These are phyloP conservation scores for Mycena amicta DNA, from an alignment of 768 basidiomycete species.

Conservation along the genomic window DNA sequence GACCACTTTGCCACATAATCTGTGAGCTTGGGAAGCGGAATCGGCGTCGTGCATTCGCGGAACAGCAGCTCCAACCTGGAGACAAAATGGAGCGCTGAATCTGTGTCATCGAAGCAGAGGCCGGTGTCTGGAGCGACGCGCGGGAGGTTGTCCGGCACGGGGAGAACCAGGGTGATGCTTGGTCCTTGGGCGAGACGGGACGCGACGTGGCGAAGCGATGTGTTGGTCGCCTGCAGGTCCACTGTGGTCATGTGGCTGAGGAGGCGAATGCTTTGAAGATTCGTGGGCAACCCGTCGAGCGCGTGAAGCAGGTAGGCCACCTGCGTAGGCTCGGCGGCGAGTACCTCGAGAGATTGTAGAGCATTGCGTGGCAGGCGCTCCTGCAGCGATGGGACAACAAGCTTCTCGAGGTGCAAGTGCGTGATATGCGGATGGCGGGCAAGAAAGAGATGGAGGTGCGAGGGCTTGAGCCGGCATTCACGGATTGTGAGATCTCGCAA, in stretches of 20 bases:
- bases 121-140: background rate
- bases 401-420: conserved; percentile 10
- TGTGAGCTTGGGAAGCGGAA: background rate
- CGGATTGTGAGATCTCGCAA: conserved; percentile 10
- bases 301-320: conserved; percentile 16
- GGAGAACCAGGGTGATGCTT: conserved; percentile 10
- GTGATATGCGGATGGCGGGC: conserved; percentile 17
- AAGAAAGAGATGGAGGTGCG: conserved; percentile 16
- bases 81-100: conserved; percentile 10
- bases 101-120: conserved; percentile 3
- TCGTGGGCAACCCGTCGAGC: background rate
- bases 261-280: conserved; percentile 12
- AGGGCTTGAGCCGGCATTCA: conserved; percentile 12
- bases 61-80: conserved; percentile 16
- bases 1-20: conserved; percentile 15
- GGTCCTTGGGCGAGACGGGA: conserved; percentile 7
- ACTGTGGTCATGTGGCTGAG: conserved; percentile 11
- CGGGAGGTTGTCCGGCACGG: conserved; percentile 2
- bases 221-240: conserved; percentile 10
- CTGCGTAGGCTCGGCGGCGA: conserved; percentile 11
- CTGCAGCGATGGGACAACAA: conserved; percentile 10
- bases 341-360: conserved; percentile 3
- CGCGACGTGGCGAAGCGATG: conserved; percentile 6
- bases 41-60: background rate
- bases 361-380: conserved; percentile 14